Conservation (phyloP, 371 early-diverging fungal species). For the Batkoa obscura region DNA sequence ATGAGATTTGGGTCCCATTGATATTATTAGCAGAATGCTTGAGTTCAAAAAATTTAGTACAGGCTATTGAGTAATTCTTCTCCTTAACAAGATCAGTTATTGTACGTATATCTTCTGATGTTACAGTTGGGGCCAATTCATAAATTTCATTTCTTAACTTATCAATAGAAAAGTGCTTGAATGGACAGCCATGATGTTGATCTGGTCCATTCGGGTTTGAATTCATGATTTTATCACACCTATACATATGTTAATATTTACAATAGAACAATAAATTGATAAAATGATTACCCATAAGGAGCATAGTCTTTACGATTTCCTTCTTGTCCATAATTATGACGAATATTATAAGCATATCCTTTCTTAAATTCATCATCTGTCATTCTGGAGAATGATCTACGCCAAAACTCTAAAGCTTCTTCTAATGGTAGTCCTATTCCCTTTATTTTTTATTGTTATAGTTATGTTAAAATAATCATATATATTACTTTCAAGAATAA, state of each 20-base stretch:
- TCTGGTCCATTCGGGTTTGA: conserved; percentile 65
- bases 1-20: conserved; percentile 15
- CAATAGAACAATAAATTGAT: neutral
- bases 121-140: conserved; percentile 16
- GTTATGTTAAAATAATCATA: neutral
- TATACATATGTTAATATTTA: conserved; percentile 6
- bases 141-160: conserved; percentile 33
- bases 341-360: conserved; percentile 85
- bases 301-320: conserved; percentile 86
- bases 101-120: conserved; percentile 31
- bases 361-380: conserved; percentile 83
- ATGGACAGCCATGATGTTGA: conserved; percentile 89
- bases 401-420: conserved; percentile 87
- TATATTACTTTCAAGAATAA: conserved; percentile 63
- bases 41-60: conserved; percentile 72
- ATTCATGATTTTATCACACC: conserved; percentile 77
- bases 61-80: conserved; percentile 84
- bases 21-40: conserved; percentile 16
- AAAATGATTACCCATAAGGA: conserved; percentile 44
- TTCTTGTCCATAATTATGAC: conserved; percentile 97
- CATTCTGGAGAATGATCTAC: conserved; percentile 43
- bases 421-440: conserved; percentile 80
- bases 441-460: conserved; percentile 7
- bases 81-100: conserved; percentile 41
- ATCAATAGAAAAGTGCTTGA: conserved; percentile 50